Evolutionary conservation across 2,329 filamentous ascomycete genomes (phyloP), one percentile per base, ranked within the genome.

Genomic region (Orbilia ellipsospora): DNA sequence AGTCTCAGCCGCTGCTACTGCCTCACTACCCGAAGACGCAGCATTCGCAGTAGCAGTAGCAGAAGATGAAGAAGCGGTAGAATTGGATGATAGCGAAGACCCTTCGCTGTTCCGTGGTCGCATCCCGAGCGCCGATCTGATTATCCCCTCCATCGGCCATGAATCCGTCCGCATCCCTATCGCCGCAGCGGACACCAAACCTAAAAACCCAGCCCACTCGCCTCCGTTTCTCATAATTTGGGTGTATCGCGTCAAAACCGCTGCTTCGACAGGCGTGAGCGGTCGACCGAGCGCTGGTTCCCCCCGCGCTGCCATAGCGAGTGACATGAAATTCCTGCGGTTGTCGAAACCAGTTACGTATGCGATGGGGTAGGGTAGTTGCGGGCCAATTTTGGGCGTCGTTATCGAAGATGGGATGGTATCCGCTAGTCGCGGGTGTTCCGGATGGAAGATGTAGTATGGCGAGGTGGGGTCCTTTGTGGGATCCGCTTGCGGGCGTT

Each of bases 381-480:
- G 59, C 3, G 64, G 59, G 4, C n/a, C 54, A 3, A 75, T 50
- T 18, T 23, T 8, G 3, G 72, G 72, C 4, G 64, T 61, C 3
- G 72, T 75, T 3, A 75, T 69, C 23, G 59, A 63, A 13, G 16
- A 31, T n/a, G 55, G 64, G 18, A 31, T 20, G 16, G 69, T 18
- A 16, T 63, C 50, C 28, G 52, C 40, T 8, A 75, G 72, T 8
- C 64, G 64, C 51, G 52, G 48, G 36, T 69, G 72, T 56, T 75
- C 72, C n/a, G 72, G 72, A 13, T 45, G 31, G 60, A 54, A 75
- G 31, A 64, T 31, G 44, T 75, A 75, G 45, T 50, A 28, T 48
- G 64, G 72, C 3, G 72, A 69, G 28, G 59, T 60, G 57, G 72
- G 72, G 59, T 75, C 72, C 36, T 50, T 23, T 15, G 62, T 54